Evolutionary conservation across 495 filamentous ascomycete species (phyloP).

Genomic region (Podospora anserina): DNA sequence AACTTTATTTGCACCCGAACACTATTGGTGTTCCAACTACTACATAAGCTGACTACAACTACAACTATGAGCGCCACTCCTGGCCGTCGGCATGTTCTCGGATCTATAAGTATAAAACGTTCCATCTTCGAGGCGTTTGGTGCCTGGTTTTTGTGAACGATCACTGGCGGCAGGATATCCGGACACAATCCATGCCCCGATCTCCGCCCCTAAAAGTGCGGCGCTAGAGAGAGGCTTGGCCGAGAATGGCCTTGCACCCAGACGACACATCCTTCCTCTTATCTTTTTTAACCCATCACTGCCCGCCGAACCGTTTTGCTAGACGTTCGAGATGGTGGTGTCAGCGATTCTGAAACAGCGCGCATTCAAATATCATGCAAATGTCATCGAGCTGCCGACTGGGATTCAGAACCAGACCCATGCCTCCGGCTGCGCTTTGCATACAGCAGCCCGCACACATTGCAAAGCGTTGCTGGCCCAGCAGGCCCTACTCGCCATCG

Average conservation of each 20-base stretch:
- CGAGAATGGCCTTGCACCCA: neutral
- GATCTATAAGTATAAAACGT: neutral
- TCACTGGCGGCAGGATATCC: neutral
- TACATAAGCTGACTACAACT: neutral
- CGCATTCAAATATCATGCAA: neutral
- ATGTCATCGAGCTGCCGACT: neutral
- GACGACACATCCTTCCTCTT: neutral
- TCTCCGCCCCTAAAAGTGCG: neutral
- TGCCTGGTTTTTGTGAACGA: neutral
- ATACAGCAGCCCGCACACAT: conserved; percentile 24
- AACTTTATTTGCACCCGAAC: neutral
- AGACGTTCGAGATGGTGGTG: too few relatives aligned
- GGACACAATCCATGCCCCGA: neutral
- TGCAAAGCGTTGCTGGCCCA: conserved; percentile 24
- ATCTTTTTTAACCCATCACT: neutral
- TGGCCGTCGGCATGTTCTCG: neutral
- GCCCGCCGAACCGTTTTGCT: too few relatives aligned
- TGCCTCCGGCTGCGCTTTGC: conserved; percentile 17
- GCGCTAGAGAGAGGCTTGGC: neutral
- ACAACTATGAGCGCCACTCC: neutral
- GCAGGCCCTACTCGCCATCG: conserved; percentile 20
- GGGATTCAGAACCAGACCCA: neutral
- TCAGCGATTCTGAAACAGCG: neutral
- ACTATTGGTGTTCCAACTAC: neutral
- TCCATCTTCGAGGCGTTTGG: neutral